A percentile compares a stretch with the other conserved stretches of the same genome.
Evolutionary conservation across 1,284 basidiomycete species (phyloP).

Genomic region (Heliocybe sulcata): DNA sequence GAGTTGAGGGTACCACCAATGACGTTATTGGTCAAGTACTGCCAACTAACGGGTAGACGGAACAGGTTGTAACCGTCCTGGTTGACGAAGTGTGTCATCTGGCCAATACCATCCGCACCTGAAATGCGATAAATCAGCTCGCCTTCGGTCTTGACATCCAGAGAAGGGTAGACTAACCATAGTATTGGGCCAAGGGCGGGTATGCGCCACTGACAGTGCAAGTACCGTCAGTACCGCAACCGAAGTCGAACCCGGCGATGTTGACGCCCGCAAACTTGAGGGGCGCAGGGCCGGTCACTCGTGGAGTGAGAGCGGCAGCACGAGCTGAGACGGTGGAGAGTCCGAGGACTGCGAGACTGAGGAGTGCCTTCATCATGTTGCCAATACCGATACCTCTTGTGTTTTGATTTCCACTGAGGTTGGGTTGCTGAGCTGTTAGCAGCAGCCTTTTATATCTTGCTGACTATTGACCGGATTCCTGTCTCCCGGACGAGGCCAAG

Average conservation of each 20-base stretch:
- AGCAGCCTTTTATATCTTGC: neutral
- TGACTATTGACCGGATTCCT: neutral
- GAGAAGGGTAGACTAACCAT: neutral
- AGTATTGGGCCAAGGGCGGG: conserved; percentile 2
- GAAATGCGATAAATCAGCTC: neutral
- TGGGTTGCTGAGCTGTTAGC: neutral
- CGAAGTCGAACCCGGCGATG: conserved; percentile 28
- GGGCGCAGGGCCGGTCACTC: neutral
- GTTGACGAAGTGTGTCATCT: conserved; percentile 24
- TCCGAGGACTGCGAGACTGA: neutral
- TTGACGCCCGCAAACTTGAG: conserved; percentile 31
- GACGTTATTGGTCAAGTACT: conserved; percentile 18
- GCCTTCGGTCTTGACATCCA: neutral
- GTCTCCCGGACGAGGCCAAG: no score
- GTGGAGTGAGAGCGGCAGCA: neutral
- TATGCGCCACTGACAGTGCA: conserved; percentile 27
- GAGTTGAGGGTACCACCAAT: conserved; percentile 38
- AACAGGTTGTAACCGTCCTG: conserved; percentile 20
- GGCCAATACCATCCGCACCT: conserved; percentile 19
- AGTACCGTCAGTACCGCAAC: conserved; percentile 33
- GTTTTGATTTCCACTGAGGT: neutral
- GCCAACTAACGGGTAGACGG: conserved; percentile 31
- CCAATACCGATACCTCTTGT: neutral
- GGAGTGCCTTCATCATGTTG: neutral
- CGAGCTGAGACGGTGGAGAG: neutral